Percentiles rank a stretch among this genome's conserved stretches.
phyloP scores from a whole-genome alignment of 148 eudicot genomes.

The Silene uniflora region DNA sequence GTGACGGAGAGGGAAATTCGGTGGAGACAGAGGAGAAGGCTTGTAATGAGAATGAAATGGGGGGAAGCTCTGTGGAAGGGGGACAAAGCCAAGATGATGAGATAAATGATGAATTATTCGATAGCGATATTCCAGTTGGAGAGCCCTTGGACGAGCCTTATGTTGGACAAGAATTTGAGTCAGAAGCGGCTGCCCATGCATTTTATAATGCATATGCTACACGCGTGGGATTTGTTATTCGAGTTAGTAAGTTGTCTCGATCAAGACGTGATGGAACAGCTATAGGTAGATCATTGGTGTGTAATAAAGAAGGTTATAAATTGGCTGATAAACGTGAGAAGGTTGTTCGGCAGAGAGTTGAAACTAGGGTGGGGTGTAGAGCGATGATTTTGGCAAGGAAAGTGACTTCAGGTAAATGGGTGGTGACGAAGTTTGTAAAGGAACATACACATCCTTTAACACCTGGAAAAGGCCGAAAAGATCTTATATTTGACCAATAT shows the following conservation, averaged over 20 bases:
- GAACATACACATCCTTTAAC: slow-evolving; percentile 85
- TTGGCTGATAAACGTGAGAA: slow-evolving; percentile 85
- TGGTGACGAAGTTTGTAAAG: slow-evolving; percentile 76
- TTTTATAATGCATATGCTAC: slow-evolving; percentile 82
- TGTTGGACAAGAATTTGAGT: slow-evolving; percentile 86
- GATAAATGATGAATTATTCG: slow-evolving; percentile 47
- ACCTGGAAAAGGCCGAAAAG: slow-evolving; percentile 88
- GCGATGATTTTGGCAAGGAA: slow-evolving; percentile 93
- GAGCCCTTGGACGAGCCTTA: slow-evolving; percentile 67
- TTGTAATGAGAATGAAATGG: slow-evolving; percentile 59
- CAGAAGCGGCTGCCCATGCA: slow-evolving; percentile 93
- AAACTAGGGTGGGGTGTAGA: slow-evolving; percentile 95
- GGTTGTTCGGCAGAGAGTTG: slow-evolving; percentile 80
- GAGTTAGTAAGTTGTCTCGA: slow-evolving; percentile 92
- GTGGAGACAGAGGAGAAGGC: slow-evolving; percentile 49
- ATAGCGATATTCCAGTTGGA: slow-evolving; percentile 38
- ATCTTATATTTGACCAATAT: slow-evolving; percentile 68
- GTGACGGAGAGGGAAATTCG: slow-evolving; percentile 62
- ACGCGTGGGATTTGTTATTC: slow-evolving; percentile 75
- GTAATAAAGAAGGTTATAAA: slow-evolving; percentile 91
- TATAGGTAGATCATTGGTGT: slow-evolving; percentile 87
- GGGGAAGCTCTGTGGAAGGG: slow-evolving; percentile 66
- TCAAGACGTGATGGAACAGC: slow-evolving; percentile 95
- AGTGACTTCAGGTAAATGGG: slow-evolving; percentile 80
- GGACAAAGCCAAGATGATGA: slow-evolving; percentile 48